phyloP scores from a whole-genome alignment of 345 rosid genomes.

The Pelargonium nanum region DNA sequence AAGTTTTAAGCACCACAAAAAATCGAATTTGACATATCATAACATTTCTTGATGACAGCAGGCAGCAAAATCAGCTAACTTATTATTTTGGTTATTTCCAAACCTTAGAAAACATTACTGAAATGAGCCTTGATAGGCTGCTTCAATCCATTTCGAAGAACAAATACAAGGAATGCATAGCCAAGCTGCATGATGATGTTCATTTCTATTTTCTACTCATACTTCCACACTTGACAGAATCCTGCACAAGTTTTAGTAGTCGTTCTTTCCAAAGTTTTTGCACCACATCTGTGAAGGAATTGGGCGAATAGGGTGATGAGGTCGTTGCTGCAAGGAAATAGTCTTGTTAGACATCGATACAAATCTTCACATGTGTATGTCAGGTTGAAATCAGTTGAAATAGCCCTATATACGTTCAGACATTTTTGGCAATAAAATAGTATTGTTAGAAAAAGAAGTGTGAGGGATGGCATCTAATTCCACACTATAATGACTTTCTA shows the following conservation, averaged over 20 bases:
- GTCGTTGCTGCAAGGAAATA: constrained; percentile 76
- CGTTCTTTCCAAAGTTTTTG: constrained; percentile 94
- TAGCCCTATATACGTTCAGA: not conserved
- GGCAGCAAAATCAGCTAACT: constrained; percentile 4
- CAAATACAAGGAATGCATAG: constrained; percentile 1
- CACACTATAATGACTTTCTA: not conserved
- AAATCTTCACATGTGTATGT: not conserved
- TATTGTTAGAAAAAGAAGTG: not conserved
- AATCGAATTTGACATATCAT: not conserved
- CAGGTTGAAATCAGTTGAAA: not conserved
- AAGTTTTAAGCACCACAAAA: not conserved
- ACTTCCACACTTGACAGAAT: not conserved
- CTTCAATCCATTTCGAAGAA: constrained; percentile 8
- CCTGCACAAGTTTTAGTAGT: constrained; percentile 24
- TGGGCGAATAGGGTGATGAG: constrained; percentile 86
- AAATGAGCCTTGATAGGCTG: constrained; percentile 6
- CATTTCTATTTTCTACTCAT: not conserved
- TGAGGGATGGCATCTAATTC: not conserved
- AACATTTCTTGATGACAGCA: not conserved
- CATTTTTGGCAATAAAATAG: not conserved
- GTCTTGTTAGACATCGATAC: constrained; percentile 7
- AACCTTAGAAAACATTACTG: constrained; percentile 7
- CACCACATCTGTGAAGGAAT: constrained; percentile 99
- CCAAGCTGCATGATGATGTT: constrained; percentile 2
- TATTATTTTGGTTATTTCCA: constrained; percentile 14